Base-by-base conservation (phyloP, 2,329 filamentous ascomycete genomes). In the Grosmannia penicillata region DNA sequence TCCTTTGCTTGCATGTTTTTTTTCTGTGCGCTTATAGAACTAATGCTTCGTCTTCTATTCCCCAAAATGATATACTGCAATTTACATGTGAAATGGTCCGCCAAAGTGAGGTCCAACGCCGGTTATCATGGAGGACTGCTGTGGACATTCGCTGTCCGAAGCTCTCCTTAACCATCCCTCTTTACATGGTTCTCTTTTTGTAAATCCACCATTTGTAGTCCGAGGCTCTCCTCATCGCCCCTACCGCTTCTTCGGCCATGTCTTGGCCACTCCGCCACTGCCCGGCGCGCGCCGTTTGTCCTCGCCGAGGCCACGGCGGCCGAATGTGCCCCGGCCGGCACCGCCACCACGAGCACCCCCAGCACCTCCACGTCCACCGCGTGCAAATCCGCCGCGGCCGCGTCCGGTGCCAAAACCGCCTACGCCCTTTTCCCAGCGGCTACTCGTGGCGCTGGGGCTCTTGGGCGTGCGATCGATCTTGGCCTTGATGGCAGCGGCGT, bases 401-500 rank as follows among this genome's bases (percentile, higher is more conserved):
- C 56, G 52, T 24, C 59, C 50, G 5, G 59, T 57, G 2, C 55
- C 49, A 19, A 51, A 49, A 33, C 52, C 46, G 18, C 51, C 41
- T 15, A 36, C 33, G 9, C 46, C 48, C 8, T 60, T 59, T 23
- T 55, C 50, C 26, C 58, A 31, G 39, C 44, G 22, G 56, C 53
- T 10, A 56, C 42, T 23, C 50, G 47, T 26, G 52, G 4, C 52
- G 47, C 21, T 51, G 43, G 40, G 30, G 32, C 39, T 43, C 39
- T 48, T 55, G 26, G n/a, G n/a, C n/a, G n/a, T n/a, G n/a, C n/a
- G n/a, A n/a, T 56, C 58, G 22, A 67, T 58, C 39, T 55, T 43
- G n/a, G 40, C 33, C 35, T 45, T 47, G 34, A 46, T 40, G 53
- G 65, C 46, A 49, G 64, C 48, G 56, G 62, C 63, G 40, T 68